phyloP scores from a whole-genome alignment of 345 rosid species.

The Bruguiera parviflora region DNA sequence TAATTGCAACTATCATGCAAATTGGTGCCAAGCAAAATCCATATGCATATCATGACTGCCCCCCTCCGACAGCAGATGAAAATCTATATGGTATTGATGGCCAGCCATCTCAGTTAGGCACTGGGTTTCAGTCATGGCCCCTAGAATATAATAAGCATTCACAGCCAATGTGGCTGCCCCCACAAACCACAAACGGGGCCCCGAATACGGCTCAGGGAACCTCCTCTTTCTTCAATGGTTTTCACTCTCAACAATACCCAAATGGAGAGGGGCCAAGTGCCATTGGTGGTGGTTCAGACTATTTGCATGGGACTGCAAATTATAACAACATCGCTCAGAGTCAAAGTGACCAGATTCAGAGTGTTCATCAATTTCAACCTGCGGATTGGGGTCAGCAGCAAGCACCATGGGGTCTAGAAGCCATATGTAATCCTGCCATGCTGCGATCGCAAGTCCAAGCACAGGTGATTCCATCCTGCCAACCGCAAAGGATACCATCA shows the following conservation, averaged over 20 bases:
- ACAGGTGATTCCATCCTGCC: constrained; percentile 1
- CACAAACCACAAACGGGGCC: background rate
- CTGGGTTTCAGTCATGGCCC: background rate
- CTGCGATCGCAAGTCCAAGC: background rate
- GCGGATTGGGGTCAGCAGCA: background rate
- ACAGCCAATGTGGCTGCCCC: background rate
- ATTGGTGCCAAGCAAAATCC: constrained; percentile 11
- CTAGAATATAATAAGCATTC: background rate
- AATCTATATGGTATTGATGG: background rate
- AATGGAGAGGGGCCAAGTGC: constrained; percentile 3
- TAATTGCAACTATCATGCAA: constrained; percentile 14
- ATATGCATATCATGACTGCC: constrained; percentile 1
- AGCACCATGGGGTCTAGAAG: constrained; percentile 3
- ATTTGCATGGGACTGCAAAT: background rate
- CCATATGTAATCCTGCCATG: constrained; percentile 1
- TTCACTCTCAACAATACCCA: background rate
- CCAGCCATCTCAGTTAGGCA: constrained; percentile 1
- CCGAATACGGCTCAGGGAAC: background rate
- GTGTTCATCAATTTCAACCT: background rate
- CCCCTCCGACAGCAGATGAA: constrained; percentile 8
- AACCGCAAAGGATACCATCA: background rate
- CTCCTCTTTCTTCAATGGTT: background rate
- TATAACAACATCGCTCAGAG: background rate
- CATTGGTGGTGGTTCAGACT: background rate
- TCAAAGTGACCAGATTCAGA: background rate